Percentiles rank a stretch among this genome's conserved stretches.
phyloP scores from a whole-genome alignment of 2,329 filamentous ascomycete genomes.

The Chaetothyriales sp. region DNA sequence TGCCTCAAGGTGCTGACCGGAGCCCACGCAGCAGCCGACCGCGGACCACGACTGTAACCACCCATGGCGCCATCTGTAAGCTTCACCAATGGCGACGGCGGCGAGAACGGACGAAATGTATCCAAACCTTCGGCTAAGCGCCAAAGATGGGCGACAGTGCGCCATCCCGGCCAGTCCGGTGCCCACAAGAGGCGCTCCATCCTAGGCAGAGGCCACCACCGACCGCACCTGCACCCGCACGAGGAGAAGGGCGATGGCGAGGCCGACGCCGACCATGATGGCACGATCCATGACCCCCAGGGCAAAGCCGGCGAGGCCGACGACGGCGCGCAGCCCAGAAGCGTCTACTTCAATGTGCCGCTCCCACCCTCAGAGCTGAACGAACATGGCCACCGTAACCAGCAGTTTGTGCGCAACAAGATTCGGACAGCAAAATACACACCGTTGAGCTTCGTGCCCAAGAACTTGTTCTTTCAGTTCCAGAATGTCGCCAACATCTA shows the following conservation, averaged over 20 bases:
- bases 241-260: slow-evolving; percentile 26
- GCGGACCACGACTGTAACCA: not conserved
- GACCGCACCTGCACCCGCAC: slow-evolving; percentile 45
- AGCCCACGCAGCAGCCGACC: not conserved
- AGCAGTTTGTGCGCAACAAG: slow-evolving; percentile 75
- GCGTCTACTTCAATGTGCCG: slow-evolving; percentile 72
- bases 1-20: not conserved
- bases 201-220: slow-evolving; percentile 59
- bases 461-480: slow-evolving; percentile 95
- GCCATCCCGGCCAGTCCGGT: slow-evolving; percentile 60
- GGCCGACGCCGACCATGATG: slow-evolving; percentile 21
- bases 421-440: slow-evolving; percentile 97
- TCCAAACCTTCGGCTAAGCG: slow-evolving; percentile 51
- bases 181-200: slow-evolving; percentile 68
- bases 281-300: slow-evolving; percentile 5
- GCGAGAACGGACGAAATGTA: slow-evolving; percentile 22
- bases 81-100: not conserved
- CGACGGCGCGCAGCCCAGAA: slow-evolving; percentile 33
- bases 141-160: slow-evolving; percentile 92
- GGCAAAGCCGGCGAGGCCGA: slow-evolving; percentile 18
- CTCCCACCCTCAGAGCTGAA: slow-evolving; percentile 62
- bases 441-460: slow-evolving; percentile 82
- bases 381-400: slow-evolving; percentile 59
- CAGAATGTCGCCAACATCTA: slow-evolving; percentile 98
- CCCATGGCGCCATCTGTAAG: not conserved